Base-by-base conservation (phyloP, 2,329 filamentous ascomycete genomes). In the Penicillium sp. region DNA sequence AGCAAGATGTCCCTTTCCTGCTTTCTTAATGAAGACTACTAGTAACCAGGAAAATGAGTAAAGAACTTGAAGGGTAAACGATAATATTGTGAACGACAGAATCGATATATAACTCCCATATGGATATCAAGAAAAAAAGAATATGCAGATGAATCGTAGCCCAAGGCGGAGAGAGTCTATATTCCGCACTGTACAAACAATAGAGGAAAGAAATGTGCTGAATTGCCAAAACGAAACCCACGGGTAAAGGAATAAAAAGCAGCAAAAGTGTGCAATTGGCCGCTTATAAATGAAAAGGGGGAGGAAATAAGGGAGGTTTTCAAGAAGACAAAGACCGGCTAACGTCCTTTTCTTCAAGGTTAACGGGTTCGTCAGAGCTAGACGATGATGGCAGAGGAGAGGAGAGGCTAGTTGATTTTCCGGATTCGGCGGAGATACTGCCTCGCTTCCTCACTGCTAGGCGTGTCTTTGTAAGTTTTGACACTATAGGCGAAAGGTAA, bases 401-500 rank as follows among this genome's bases (percentile, higher is more conserved):
- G 5, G 61, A 63, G 23, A 47, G 31, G 26, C 61, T 67, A 26
- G 61, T 66, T 15, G 66, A 66, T 29, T 72, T 72, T 23, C 73
- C 70, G 8, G 59, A 63, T 23, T 73, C 73, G 46, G 65, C 64
- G 48, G 29, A 73, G 21, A 73, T 59, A 56, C 70, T 76, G 48
- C 66, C 70, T 62, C 70, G 67, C 8, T 72, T 73, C 30, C 73
- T 69, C 15, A 75, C 65, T 7, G 73, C 66, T 46, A 76, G 66
- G 23, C 73, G 70, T 11, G 71, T 73, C 51, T 66, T 74, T 21
- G 71, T 70, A 52, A 73, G 71, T 1, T 78, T 77, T 1, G 80
- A 75, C 9, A 78, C 76, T 52, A 26, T 41, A 41, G 86, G 85
- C 15, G 79, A 79, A 8, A 91, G 82, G 70, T 91, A 91, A 31